Conservation (phyloP, 495 filamentous ascomycete species). For the Jackrogersella minutella region DNA sequence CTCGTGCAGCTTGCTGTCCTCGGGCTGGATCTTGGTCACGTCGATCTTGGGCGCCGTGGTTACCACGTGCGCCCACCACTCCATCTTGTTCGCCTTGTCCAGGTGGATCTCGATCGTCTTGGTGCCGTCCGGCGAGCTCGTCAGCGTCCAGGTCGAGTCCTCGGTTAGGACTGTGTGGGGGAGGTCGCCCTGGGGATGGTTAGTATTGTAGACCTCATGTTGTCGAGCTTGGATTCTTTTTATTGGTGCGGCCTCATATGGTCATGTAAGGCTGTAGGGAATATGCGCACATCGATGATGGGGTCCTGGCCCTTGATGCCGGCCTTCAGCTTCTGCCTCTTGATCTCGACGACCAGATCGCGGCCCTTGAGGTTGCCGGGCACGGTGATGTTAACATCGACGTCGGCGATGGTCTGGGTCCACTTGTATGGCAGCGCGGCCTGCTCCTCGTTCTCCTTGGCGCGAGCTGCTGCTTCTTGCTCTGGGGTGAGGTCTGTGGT, state of each 20-base stretch:
- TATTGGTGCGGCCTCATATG: too few relatives aligned
- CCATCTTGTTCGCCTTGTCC: conserved; percentile 95
- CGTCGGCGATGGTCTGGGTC: conserved; percentile 92
- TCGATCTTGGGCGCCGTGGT: conserved; percentile 88
- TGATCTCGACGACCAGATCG: conserved; percentile 84
- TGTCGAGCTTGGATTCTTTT: not conserved
- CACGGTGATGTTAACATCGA: conserved; percentile 80
- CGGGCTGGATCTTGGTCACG: conserved; percentile 91
- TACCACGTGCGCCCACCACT: conserved; percentile 96
- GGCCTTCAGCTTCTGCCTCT: conserved; percentile 78
- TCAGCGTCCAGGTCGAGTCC: conserved; percentile 94
- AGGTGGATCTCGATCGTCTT: conserved; percentile 90
- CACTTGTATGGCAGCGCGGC: conserved; percentile 95
- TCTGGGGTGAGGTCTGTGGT: conserved; percentile 61
- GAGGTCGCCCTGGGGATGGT: conserved; percentile 72
- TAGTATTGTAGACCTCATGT: conserved; percentile 3
- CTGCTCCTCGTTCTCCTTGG: conserved; percentile 86
- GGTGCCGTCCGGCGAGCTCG: conserved; percentile 66
- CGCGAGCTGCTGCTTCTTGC: conserved; percentile 73
- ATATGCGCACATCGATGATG: conserved; percentile 74
- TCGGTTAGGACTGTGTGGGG: conserved; percentile 81
- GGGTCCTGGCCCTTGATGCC: conserved; percentile 88
- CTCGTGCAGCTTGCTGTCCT: conserved; percentile 88
- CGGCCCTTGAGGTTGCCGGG: conserved; percentile 82
- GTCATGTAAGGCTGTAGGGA: not conserved